A percentile compares a stretch with the other conserved stretches of the same genome.
Evolutionary conservation across 2,329 filamentous ascomycete species (phyloP).

Genomic region (Berkeleyomyces basicola): DNA sequence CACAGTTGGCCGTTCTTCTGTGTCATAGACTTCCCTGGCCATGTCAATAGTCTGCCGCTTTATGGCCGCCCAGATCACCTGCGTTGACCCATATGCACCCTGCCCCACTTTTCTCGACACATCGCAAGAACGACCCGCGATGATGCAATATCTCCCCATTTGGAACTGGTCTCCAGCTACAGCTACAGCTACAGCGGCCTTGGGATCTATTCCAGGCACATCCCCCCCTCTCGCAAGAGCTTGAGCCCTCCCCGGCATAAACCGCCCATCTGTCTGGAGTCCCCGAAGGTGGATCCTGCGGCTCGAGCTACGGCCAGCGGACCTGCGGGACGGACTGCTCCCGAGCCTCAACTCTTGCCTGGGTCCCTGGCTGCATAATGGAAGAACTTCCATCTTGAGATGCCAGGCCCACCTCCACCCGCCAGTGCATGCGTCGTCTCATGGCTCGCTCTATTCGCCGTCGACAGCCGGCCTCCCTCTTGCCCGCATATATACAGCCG

Average conservation of each 20-base stretch:
- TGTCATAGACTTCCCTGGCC: not conserved
- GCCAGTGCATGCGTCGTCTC: not conserved
- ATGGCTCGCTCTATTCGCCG: too few relatives aligned
- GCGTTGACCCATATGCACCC: not conserved
- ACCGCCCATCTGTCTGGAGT: not conserved
- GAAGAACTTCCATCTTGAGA: too few relatives aligned
- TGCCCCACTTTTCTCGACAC: slow-evolving; percentile 1
- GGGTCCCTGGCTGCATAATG: too few relatives aligned
- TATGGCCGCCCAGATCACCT: not conserved
- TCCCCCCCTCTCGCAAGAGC: not conserved
- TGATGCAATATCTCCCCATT: slow-evolving; percentile 49
- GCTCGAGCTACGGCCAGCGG: not conserved
- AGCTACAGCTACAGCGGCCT: too few relatives aligned
- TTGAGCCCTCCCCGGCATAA: not conserved
- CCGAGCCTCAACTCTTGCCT: not conserved
- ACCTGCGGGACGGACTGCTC: not conserved
- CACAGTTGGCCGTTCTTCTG: not conserved
- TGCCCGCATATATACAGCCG: not conserved
- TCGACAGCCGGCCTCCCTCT: not conserved
- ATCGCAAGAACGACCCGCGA: slow-evolving; percentile 28
- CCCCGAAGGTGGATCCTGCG: not conserved
- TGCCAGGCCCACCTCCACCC: not conserved
- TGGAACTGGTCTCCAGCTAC: slow-evolving; percentile 11
- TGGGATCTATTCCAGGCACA: too few relatives aligned
- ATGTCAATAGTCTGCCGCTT: not conserved